Percentiles rank a stretch among this genome's conserved stretches.
Conservation (phyloP, 2,329 filamentous ascomycete species). For the Ustulina deusta region DNA sequence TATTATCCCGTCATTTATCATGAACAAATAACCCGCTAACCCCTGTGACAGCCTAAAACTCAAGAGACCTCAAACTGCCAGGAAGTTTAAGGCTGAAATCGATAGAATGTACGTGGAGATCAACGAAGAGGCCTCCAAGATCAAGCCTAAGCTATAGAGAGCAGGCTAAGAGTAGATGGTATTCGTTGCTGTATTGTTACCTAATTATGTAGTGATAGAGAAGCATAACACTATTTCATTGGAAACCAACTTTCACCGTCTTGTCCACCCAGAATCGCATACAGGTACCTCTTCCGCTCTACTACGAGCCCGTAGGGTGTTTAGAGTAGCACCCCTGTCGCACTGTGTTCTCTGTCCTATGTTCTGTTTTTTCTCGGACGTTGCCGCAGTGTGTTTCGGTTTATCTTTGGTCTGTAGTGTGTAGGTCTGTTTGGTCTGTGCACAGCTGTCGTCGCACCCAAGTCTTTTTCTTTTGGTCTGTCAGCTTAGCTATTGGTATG, state of each 20-base stretch:
- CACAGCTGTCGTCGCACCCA: too few relatives aligned
- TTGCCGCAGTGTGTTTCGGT: too few relatives aligned
- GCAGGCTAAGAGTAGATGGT: slow-evolving; percentile 4
- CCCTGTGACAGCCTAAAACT: slow-evolving; percentile 64
- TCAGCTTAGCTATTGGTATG: too few relatives aligned
- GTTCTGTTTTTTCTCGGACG: too few relatives aligned
- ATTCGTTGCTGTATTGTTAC: slow-evolving; percentile 13
- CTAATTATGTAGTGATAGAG: slow-evolving; percentile 27
- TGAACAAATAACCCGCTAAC: slow-evolving; percentile 37
- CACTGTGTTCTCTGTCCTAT: too few relatives aligned
- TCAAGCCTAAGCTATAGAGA: slow-evolving; percentile 61
- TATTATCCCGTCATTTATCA: slow-evolving; percentile 10
- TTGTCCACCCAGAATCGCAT: too few relatives aligned
- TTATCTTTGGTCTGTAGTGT: too few relatives aligned
- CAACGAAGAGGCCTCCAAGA: slow-evolving; percentile 52
- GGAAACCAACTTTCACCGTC: slow-evolving; percentile 19
- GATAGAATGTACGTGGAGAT: slow-evolving; percentile 69
- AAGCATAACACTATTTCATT: slow-evolving; percentile 15
- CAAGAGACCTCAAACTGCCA: slow-evolving; percentile 68
- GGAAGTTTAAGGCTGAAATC: slow-evolving; percentile 65
- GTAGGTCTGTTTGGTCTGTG: too few relatives aligned
- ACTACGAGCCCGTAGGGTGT: too few relatives aligned
- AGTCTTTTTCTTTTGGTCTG: too few relatives aligned
- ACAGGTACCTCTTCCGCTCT: too few relatives aligned
- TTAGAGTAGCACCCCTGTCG: too few relatives aligned